phyloP scores from a whole-genome alignment of 192 early-diverging fungal genomes.

The Coemansia sp. region DNA sequence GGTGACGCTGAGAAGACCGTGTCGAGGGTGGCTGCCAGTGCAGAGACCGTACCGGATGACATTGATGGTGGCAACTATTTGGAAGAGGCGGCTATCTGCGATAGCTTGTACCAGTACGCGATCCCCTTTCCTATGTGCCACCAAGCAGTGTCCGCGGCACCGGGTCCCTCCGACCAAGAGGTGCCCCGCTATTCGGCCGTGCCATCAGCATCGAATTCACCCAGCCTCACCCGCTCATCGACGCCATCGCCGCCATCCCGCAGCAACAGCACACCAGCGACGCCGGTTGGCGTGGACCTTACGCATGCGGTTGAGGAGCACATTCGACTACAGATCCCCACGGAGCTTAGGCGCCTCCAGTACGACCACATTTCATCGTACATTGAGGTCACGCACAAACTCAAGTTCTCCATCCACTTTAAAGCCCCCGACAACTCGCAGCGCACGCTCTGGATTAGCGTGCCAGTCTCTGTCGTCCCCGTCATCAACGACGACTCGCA shows the following conservation, averaged over 20 bases:
- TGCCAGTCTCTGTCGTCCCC: slow-evolving; percentile 46
- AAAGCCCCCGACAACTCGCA: slow-evolving; percentile 28
- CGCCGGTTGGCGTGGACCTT: slow-evolving; percentile 26
- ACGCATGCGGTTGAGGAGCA: slow-evolving; percentile 31
- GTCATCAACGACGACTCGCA: slow-evolving; percentile 22
- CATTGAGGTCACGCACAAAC: slow-evolving; percentile 50
- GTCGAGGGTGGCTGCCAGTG: slow-evolving; percentile 30
- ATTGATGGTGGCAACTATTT: not conserved
- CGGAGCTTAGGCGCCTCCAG: slow-evolving; percentile 32
- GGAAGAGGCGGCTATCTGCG: not conserved
- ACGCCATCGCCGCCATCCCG: slow-evolving; percentile 1
- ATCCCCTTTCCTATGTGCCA: not conserved
- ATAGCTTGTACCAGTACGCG: slow-evolving; percentile 7
- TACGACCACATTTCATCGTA: slow-evolving; percentile 50
- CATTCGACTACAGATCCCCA: slow-evolving; percentile 31
- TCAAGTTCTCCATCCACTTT: slow-evolving; percentile 50
- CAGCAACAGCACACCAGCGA: not conserved
- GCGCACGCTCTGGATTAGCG: slow-evolving; percentile 52
- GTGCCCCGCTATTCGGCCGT: not conserved
- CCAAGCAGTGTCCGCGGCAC: not conserved
- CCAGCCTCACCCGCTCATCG: not conserved
- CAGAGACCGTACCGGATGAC: slow-evolving; percentile 21
- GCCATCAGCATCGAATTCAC: not conserved
- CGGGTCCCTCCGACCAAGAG: not conserved
- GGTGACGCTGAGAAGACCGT: slow-evolving; percentile 48